Conservation (phyloP, 1,284 basidiomycete species). For the Puccinia coronata region DNA sequence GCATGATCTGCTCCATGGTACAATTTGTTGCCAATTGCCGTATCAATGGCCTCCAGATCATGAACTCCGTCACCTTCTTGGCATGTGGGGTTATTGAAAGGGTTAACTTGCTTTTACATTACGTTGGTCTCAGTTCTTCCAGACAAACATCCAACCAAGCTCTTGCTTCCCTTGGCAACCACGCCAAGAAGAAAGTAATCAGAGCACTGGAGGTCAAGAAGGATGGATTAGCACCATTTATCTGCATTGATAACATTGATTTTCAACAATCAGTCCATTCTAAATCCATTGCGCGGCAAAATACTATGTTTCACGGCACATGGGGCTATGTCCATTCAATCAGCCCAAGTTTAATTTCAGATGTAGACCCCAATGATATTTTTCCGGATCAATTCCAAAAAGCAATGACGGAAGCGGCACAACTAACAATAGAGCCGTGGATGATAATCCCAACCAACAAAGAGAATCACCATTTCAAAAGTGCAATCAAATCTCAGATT, state of each 20-base stretch:
- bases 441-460: not conserved
- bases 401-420: not conserved
- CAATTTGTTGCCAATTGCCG: not conserved
- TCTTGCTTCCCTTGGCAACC: not conserved
- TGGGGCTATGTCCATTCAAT: constrained; percentile 2
- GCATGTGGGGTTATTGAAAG: constrained; percentile 13
- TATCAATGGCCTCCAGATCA: not conserved
- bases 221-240: not conserved
- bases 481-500: not conserved
- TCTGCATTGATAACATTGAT: not conserved
- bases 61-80: not conserved
- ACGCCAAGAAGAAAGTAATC: not conserved
- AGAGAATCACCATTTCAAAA: not conserved
- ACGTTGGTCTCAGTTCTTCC: not conserved
- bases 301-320: constrained; percentile 11
- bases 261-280: not conserved
- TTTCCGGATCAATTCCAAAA: not conserved
- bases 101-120: constrained; percentile 1
- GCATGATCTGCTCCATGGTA: not conserved
- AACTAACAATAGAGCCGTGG: not conserved
- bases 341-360: not conserved
- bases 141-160: not conserved
- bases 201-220: not conserved
- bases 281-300: not conserved
- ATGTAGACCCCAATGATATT: not conserved